Percentiles rank a stretch among this genome's conserved stretches.
Conservation (phyloP, 768 basidiomycete species). For the Hericium coralloides region DNA sequence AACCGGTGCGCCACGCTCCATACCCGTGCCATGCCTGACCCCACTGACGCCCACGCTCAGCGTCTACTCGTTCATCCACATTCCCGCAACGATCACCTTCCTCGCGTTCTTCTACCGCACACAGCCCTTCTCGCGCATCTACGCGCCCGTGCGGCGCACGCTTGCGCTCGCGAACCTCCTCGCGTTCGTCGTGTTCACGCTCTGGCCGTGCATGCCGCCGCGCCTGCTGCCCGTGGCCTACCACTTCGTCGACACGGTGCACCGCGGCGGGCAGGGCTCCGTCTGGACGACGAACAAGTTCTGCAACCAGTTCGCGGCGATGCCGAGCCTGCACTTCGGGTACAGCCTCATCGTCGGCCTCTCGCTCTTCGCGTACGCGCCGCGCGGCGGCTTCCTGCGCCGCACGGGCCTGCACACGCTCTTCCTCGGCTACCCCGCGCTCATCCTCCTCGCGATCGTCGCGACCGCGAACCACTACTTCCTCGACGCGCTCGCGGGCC, state of each 20-base stretch:
- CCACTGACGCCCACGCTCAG: not conserved
- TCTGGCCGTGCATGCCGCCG: conserved; percentile 10
- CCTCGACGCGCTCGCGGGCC: conserved; percentile 5
- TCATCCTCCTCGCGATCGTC: conserved; percentile 8
- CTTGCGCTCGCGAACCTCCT: conserved; percentile 6
- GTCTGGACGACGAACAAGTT: conserved; percentile 10
- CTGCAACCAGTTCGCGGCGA: conserved; percentile 8
- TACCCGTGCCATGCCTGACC: too few relatives aligned
- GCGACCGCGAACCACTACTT: conserved; percentile 9
- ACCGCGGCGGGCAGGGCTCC: conserved; percentile 2
- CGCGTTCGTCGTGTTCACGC: conserved; percentile 8
- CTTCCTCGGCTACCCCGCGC: conserved; percentile 4
- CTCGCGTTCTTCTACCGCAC: conserved; percentile 4
- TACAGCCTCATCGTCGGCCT: conserved; percentile 9
- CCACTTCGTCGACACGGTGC: conserved; percentile 9
- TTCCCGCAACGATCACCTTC: conserved; percentile 7
- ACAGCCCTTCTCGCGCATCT: not conserved
- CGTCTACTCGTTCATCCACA: conserved; percentile 8
- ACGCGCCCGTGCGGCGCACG: conserved; percentile 6
- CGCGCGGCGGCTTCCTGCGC: not conserved
- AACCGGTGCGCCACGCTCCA: not conserved
- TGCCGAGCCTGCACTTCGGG: conserved; percentile 8
- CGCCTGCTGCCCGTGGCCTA: conserved; percentile 5
- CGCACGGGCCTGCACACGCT: not conserved
- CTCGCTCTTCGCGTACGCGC: conserved; percentile 1